Percentiles rank a stretch among this genome's conserved stretches.
Evolutionary conservation across 2,329 filamentous ascomycete species (phyloP).

Genomic region (Colletotrichum echinochloae): DNA sequence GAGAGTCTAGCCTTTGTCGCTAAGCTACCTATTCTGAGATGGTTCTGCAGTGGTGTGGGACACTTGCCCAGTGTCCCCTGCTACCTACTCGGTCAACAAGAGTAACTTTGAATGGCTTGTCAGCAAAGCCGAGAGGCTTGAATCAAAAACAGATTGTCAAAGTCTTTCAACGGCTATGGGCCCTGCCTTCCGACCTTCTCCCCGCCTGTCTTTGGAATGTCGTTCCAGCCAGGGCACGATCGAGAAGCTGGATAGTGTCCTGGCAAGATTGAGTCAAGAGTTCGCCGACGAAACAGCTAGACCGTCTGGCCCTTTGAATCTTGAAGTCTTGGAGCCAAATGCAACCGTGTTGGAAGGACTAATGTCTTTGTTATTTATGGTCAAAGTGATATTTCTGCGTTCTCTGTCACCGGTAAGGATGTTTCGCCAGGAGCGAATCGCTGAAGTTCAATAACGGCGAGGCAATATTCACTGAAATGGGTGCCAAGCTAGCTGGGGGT

Average conservation of each 20-base stretch:
- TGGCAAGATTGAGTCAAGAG: neutral
- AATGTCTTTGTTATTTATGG: neutral
- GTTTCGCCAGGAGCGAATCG: neutral
- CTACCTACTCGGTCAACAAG: conserved; percentile 12
- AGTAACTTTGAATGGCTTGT: conserved; percentile 13
- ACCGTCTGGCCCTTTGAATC: neutral
- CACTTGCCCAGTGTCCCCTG: conserved; percentile 24
- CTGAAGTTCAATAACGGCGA: neutral
- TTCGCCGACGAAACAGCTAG: neutral
- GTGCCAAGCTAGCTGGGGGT: neutral
- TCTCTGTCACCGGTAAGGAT: neutral
- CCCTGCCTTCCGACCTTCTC: conserved; percentile 30
- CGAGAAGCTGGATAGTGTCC: conserved; percentile 3
- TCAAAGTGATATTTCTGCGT: neutral
- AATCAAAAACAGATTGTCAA: conserved; percentile 35
- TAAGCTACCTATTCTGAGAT: conserved; percentile 13
- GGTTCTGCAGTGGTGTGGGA: conserved; percentile 37
- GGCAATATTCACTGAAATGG: neutral
- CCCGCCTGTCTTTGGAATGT: conserved; percentile 7
- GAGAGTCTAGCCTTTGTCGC: conserved; percentile 38
- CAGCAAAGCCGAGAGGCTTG: conserved; percentile 26
- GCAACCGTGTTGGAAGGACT: neutral
- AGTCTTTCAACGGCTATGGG: conserved; percentile 23
- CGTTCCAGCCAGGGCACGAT: neutral
- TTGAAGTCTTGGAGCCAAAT: neutral